These are phyloP conservation scores for Botrytis byssoidea DNA, from an alignment of 2,329 filamentous ascomycete genomes.

Conservation along the genomic window DNA sequence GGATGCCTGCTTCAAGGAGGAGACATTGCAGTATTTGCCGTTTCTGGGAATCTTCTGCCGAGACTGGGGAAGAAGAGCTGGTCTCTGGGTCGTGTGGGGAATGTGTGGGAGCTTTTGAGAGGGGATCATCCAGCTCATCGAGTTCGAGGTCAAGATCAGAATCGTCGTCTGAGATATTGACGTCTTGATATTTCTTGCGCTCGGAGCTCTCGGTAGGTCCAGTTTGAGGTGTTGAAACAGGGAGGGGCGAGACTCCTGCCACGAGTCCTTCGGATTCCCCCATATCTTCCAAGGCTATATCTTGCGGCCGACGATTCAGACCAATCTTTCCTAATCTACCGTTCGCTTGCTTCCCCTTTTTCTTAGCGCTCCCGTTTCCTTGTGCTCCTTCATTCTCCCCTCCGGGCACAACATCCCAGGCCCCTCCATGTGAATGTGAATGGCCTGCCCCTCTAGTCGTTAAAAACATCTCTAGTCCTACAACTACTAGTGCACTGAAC, in stretches of 20 bases:
- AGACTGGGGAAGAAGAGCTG: slow-evolving; percentile 36
- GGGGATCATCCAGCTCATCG: slow-evolving; percentile 36
- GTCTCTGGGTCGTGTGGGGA: slow-evolving; percentile 30
- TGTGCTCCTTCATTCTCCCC: slow-evolving; percentile 46
- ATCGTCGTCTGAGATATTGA: slow-evolving; percentile 30
- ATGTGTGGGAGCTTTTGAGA: slow-evolving; percentile 1
- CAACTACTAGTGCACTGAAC: slow-evolving; percentile 76
- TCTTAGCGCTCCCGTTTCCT: slow-evolving; percentile 25
- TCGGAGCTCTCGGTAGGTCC: slow-evolving; percentile 23
- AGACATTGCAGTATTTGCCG: slow-evolving; percentile 73
- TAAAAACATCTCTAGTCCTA: slow-evolving; percentile 85
- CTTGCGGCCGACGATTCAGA: slow-evolving; percentile 44
- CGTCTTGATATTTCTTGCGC: slow-evolving; percentile 38
- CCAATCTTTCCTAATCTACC: slow-evolving; percentile 35
- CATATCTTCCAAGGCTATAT: slow-evolving; percentile 52
- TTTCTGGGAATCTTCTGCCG: slow-evolving; percentile 55
- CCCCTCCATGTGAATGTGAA: slow-evolving; percentile 52
- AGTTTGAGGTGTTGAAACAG: slow-evolving; percentile 49
- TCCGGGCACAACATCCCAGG: slow-evolving; percentile 34
- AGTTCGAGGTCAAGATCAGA: slow-evolving; percentile 61
- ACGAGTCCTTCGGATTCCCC: slow-evolving; percentile 56
- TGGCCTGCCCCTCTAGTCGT: slow-evolving; percentile 66
- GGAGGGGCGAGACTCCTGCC: slow-evolving; percentile 57
- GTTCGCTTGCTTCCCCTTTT: slow-evolving; percentile 32
- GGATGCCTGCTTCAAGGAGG: slow-evolving; percentile 76